Conservation (phyloP, 108 stramenopile species). For the Cyclotella choctawhatcheeana region DNA sequence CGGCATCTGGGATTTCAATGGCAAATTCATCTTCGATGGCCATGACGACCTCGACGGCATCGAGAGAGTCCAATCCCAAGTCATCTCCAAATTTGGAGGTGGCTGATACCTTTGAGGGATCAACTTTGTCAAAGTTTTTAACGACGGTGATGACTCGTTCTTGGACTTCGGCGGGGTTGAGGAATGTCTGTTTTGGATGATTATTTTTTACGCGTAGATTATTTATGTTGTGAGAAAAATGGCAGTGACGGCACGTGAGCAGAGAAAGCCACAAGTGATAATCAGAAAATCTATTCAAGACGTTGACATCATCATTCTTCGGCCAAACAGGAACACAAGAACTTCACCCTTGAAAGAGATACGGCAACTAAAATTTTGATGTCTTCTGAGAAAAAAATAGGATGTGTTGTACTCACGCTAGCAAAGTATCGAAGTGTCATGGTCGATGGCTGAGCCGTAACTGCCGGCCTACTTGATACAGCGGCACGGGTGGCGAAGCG, state of each 20-base stretch:
- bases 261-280: too few relatives aligned
- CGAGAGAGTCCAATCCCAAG: slow-evolving; percentile 97
- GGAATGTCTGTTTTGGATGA: slow-evolving; percentile 91
- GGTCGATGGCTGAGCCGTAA: slow-evolving; percentile 35
- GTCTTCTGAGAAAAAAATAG: not conserved
- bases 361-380: too few relatives aligned
- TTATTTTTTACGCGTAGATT: too few relatives aligned
- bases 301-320: too few relatives aligned
- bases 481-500: slow-evolving; percentile 70
- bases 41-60: slow-evolving; percentile 99
- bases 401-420: slow-evolving; percentile 43
- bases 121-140: slow-evolving; percentile 99
- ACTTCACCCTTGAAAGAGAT: too few relatives aligned
- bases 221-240: too few relatives aligned
- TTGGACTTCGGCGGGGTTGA: slow-evolving; percentile 92
- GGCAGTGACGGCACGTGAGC: too few relatives aligned
- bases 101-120: slow-evolving; percentile 82
- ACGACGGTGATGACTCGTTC: slow-evolving; percentile 95
- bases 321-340: too few relatives aligned
- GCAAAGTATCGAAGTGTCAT: slow-evolving; percentile 59
- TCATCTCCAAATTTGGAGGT: slow-evolving; percentile 93
- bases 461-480: slow-evolving; percentile 45
- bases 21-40: slow-evolving; percentile 99
- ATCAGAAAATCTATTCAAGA: too few relatives aligned
- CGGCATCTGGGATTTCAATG: slow-evolving; percentile 99